phyloP scores from a whole-genome alignment of 176 grass and related monocot species.

The Oryza nivara region DNA sequence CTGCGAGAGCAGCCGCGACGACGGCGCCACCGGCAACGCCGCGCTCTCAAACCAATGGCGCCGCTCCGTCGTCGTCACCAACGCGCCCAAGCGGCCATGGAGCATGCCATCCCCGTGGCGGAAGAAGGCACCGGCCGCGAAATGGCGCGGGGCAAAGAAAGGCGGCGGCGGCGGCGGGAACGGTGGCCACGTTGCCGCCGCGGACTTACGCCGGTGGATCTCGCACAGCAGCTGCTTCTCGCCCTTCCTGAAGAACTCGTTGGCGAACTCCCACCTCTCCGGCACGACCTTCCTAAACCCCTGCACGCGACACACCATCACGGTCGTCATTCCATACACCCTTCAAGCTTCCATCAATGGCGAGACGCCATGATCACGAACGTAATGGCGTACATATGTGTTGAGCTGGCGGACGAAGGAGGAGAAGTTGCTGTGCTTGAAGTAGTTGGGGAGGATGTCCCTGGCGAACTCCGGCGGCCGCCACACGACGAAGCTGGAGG shows the following conservation, averaged over 20 bases:
- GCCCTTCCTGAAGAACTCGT: conserved; percentile 60
- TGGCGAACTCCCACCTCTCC: conserved; percentile 62
- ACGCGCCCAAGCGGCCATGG: conserved; percentile 20
- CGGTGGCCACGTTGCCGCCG: conserved; percentile 30
- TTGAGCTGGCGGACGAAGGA: conserved; percentile 74
- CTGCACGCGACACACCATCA: conserved; percentile 5
- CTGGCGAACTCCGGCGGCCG: conserved; percentile 69
- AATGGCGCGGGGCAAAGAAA: conserved; percentile 36
- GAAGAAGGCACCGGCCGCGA: conserved; percentile 26
- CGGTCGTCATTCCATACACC: not conserved
- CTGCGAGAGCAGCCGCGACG: conserved; percentile 29
- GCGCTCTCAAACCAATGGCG: conserved; percentile 4
- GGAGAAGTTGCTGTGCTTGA: conserved; percentile 82
- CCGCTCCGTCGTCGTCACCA: not conserved
- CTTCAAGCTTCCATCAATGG: not conserved
- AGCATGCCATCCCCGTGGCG: conserved; percentile 18
- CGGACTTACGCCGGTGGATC: conserved; percentile 65
- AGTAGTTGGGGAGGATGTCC: conserved; percentile 66
- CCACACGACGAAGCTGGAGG: conserved; percentile 67
- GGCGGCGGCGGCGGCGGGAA: conserved; percentile 26
- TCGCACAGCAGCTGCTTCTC: conserved; percentile 49
- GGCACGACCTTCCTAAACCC: conserved; percentile 62
- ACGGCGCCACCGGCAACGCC: too few species aligned
- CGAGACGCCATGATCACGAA: not conserved
- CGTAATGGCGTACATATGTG: conserved; percentile 49